A percentile compares a stretch with the other conserved stretches of the same genome.
Conservation (phyloP, 2,329 filamentous ascomycete species). For the Apiospora saccharicola region DNA sequence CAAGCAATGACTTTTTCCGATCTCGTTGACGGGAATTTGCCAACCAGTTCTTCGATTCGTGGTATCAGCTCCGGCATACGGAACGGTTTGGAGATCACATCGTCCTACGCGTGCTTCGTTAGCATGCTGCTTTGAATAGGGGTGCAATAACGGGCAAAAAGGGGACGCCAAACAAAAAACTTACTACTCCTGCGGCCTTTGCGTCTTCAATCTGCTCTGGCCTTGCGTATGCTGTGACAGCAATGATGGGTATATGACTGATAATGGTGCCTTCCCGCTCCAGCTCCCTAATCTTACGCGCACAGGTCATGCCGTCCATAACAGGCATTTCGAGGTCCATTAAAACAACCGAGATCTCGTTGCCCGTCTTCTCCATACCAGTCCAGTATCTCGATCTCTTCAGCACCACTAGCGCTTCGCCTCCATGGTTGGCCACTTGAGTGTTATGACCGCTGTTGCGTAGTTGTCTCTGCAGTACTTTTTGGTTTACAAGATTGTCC, state of each 20-base stretch:
- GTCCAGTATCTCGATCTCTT: constrained; percentile 64
- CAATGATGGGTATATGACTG: constrained; percentile 77
- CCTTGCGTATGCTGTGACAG: constrained; percentile 83
- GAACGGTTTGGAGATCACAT: constrained; percentile 83
- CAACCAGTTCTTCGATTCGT: constrained; percentile 67
- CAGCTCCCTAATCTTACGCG: constrained; percentile 71
- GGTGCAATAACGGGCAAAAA: not conserved
- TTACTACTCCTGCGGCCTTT: constrained; percentile 75
- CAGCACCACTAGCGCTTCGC: constrained; percentile 66
- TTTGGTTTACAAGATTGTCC: constrained; percentile 73
- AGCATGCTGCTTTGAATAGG: constrained; percentile 26
- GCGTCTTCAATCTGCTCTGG: constrained; percentile 77
- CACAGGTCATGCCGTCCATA: constrained; percentile 82
- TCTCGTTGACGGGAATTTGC: constrained; percentile 30
- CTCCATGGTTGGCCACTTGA: constrained; percentile 69
- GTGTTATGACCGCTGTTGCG: constrained; percentile 67
- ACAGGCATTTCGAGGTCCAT: constrained; percentile 88
- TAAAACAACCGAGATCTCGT: constrained; percentile 71
- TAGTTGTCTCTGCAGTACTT: constrained; percentile 68
- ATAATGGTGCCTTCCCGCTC: constrained; percentile 68
- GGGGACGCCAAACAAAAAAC: constrained; percentile 38
- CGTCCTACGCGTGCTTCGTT: constrained; percentile 59
- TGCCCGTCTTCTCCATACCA: constrained; percentile 53
- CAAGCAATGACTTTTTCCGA: not conserved
- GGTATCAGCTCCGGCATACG: constrained; percentile 74